phyloP scores from a whole-genome alignment of 805 yeast genomes.

The Ogataea neopini region DNA sequence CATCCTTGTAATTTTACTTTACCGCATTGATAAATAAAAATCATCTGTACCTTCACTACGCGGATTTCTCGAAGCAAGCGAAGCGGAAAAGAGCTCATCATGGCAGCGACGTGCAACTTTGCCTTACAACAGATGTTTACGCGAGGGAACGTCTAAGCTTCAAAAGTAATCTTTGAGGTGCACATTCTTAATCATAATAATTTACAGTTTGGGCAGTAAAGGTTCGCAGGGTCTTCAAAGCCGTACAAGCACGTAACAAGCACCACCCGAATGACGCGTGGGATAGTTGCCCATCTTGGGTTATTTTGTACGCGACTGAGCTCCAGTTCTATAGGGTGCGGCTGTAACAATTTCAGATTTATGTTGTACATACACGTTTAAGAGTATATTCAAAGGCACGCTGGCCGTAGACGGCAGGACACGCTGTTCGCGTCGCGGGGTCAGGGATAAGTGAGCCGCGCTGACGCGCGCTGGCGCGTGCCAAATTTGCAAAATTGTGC shows the following conservation, averaged over 20 bases:
- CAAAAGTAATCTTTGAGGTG: too few relatives aligned
- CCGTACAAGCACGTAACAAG: neutral
- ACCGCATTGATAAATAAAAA: neutral
- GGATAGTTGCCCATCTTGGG: neutral
- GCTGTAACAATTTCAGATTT: neutral
- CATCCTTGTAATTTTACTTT: neutral
- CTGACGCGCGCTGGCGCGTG: conserved; percentile 4
- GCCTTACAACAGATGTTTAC: too few relatives aligned
- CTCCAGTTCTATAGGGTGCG: neutral
- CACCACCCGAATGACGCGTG: neutral
- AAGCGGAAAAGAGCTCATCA: neutral
- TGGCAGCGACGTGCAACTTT: too few relatives aligned
- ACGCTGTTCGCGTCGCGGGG: conserved; percentile 8
- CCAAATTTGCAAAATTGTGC: neutral
- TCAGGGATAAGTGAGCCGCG: conserved; percentile 6
- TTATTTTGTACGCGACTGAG: neutral
- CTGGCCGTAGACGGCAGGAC: conserved; percentile 9
- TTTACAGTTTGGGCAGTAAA: neutral
- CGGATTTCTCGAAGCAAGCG: neutral
- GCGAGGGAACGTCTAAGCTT: too few relatives aligned
- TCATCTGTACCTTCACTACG: neutral
- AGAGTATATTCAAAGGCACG: conserved; percentile 4
- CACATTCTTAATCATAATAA: too few relatives aligned
- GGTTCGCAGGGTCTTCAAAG: neutral
- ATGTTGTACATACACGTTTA: neutral